Base-by-base conservation (phyloP, 1,139 yeast species). In the Arxiozyma slooffiae region DNA sequence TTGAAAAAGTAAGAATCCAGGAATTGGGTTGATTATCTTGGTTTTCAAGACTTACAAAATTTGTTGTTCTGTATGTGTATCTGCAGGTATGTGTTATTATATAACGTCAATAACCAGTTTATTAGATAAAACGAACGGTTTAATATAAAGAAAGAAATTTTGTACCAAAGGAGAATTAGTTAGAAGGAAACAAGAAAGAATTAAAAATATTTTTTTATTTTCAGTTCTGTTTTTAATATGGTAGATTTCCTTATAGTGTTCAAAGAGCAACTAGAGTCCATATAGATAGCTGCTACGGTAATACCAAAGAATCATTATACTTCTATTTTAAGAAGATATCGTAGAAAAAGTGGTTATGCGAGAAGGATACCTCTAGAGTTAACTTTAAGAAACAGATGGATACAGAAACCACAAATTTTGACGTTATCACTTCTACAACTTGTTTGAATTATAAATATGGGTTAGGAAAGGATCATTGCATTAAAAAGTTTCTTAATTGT, bases 361-460 rank as follows among this genome's bases (percentile, higher is more conserved):
- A 41, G 50, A 41, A 52, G 50, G 46, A 48, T 41, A n/a, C n/a
- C 23, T 49, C 47, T 11, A 45, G 47, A 24, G 52, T 54, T 38
- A 51, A 50, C 37, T 52, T 54, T 22, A 38, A 26, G 24, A 50
- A 42, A 17, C 50, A 50, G 22, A 47, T 64, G 60, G 52, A 60
- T 8, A 44, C 59, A 6, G 57, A 60, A 37, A 64, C 61, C 17
- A 61, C 66, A 6, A 58, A 58, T 40, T 65, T 64, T 52, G 60
- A 59, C 41, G 51, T 59, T 39, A 62, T 66, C 23, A 64, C 67
- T 1, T 64, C 68, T 1, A 59, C 60, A 37, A 59, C 57, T 30
- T 66, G 64, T 50, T 50, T 66, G 42, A 61, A 59, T 42, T 61
- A 59, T 38, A 64, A 64, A 45, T 66, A 63, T 48, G 69, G 68